phyloP scores from a whole-genome alignment of 352 stramenopile genomes.

The Thalassiosira mediterranea region DNA sequence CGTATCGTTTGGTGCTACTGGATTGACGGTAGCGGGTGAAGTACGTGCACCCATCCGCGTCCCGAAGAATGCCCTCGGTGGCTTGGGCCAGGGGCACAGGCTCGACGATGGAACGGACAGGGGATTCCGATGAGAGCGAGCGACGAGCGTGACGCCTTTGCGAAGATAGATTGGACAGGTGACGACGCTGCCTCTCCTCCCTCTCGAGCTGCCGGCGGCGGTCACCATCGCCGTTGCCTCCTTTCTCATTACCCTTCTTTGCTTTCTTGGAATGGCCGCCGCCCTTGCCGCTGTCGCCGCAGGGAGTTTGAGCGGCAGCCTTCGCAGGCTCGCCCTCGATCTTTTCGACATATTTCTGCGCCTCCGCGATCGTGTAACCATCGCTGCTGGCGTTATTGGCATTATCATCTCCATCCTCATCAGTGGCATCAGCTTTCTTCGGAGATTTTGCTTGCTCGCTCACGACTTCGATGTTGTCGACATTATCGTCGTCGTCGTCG shows the following conservation, averaged over 20 bases:
- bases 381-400: constrained; percentile 18
- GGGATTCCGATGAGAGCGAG: background rate
- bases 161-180: constrained; percentile 11
- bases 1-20: constrained; percentile 67
- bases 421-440: background rate
- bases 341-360: constrained; percentile 24
- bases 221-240: background rate
- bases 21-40: constrained; percentile 73
- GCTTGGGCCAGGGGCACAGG: constrained; percentile 70
- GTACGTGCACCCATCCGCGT: constrained; percentile 53
- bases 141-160: background rate
- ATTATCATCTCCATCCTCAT: constrained; percentile 26
- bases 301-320: background rate
- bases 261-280: constrained; percentile 3
- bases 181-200: constrained; percentile 28
- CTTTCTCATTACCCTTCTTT: constrained; percentile 9
- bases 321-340: background rate
- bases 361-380: constrained; percentile 10
- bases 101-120: constrained; percentile 43
- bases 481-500: background rate
- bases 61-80: constrained; percentile 52
- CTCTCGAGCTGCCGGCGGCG: constrained; percentile 21
- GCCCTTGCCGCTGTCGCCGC: background rate
- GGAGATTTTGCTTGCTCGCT: constrained; percentile 3
- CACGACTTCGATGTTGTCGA: background rate